Evolutionary conservation across 2,329 filamentous ascomycete species (phyloP), one percentile per base, ranked within the genome.

Genomic region (Colletotrichum nymphaeae): DNA sequence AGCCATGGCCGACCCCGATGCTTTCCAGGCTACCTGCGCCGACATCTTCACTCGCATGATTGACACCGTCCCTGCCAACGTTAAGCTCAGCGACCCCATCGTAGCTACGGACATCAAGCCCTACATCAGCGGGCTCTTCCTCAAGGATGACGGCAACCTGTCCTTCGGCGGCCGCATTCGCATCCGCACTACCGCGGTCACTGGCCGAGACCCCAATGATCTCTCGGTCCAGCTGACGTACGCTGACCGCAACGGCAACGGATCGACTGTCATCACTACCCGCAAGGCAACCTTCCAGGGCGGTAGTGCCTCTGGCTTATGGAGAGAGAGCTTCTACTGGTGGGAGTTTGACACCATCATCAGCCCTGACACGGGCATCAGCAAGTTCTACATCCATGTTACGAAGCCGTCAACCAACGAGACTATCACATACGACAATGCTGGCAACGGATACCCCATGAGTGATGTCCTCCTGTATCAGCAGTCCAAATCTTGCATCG

Each of bases 41-140:
- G 70, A 77, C 11, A 67, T 82, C n/a, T 78, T 83, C 9, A 74
- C 71, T 7, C 77, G 79, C n/a, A 83, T 83, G 81, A 79, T 83
- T 49, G 77, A 83, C 59, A 82, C 81, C 0, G 81, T 83, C 0
- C 81, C 81, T 1, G 67, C 73, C 5, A 74, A 19, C 1, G 80
- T 83, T 8, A 72, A 75, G 6, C 77, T 83, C 3, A 78, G 76
- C 16, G 78, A 80, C 1, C 75, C 77, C 14, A 75, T 83, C 5
- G 75, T 79, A 19, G 72, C 78, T 0, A 77, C 80, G 16, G 78
- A 80, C 3, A 68, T 83, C 49, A 83, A 81, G 53, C 81, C 81
- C 2, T 81, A 83, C 30, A 76, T 81, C 19, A 68, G 37, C 0
- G 75, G 5, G 1, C 35, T 82, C 5, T 78, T 76, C 12, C 72